Evolutionary conservation across 192 early-diverging fungal species (phyloP).

Genomic region (Dissophora ornata): DNA sequence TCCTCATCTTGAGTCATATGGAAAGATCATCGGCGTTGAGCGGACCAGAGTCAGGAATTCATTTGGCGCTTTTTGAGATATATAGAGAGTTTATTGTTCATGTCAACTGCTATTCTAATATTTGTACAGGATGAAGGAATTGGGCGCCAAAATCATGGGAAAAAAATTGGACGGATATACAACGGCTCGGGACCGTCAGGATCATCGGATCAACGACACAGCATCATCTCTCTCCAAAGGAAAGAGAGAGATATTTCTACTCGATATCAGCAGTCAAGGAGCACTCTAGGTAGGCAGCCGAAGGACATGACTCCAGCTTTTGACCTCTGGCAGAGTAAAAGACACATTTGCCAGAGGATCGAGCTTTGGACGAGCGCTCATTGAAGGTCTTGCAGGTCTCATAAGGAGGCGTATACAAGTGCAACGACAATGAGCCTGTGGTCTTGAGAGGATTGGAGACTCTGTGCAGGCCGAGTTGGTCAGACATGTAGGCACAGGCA

Average conservation of each 20-base stretch:
- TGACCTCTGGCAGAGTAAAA: conserved; percentile 71
- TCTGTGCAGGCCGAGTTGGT: conserved; percentile 90
- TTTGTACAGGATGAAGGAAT: not conserved
- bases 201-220: too few relatives aligned
- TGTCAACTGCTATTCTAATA: not conserved
- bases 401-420: conserved; percentile 92
- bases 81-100: conserved; percentile 1
- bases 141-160: too few relatives aligned
- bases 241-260: too few relatives aligned
- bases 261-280: conserved; percentile 14
- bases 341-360: conserved; percentile 67
- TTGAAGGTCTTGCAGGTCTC: conserved; percentile 87
- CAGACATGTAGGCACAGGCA: conserved; percentile 89
- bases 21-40: not conserved
- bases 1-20: conserved; percentile 10
- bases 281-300: conserved; percentile 23
- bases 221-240: too few relatives aligned
- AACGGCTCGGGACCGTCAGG: too few relatives aligned
- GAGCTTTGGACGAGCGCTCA: conserved; percentile 74
- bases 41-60: conserved; percentile 26
- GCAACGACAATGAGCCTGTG: conserved; percentile 81
- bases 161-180: too few relatives aligned
- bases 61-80: conserved; percentile 5
- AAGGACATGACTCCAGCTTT: conserved; percentile 35
- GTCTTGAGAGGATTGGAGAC: conserved; percentile 72